Conservation (phyloP, 1,284 basidiomycete genomes). For the Caloboletus inedulis region DNA sequence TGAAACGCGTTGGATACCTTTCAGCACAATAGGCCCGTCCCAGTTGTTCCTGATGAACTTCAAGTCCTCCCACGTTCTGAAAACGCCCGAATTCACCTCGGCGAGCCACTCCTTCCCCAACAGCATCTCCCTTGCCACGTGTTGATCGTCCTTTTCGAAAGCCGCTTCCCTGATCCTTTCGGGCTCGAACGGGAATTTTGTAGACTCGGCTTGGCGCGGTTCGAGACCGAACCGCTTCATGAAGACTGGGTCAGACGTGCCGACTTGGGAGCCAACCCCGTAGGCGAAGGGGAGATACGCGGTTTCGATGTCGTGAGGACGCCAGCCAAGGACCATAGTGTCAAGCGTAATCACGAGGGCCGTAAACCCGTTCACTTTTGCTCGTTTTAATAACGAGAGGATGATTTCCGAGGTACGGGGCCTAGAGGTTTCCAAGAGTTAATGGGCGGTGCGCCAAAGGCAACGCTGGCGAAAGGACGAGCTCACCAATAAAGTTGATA, state of each 20-base stretch:
- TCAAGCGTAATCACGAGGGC: slow-evolving; percentile 54
- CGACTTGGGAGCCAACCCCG: slow-evolving; percentile 44
- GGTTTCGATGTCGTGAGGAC: slow-evolving; percentile 46
- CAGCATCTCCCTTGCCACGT: slow-evolving; percentile 36
- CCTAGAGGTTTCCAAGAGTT: slow-evolving; percentile 31
- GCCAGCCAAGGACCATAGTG: slow-evolving; percentile 48
- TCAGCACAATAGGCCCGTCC: slow-evolving; percentile 70
- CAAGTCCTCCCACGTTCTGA: slow-evolving; percentile 64
- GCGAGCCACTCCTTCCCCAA: slow-evolving; percentile 56
- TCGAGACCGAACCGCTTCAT: slow-evolving; percentile 40
- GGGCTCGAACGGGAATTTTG: slow-evolving; percentile 57
- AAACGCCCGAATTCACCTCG: slow-evolving; percentile 58
- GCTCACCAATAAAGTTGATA: slow-evolving; percentile 61
- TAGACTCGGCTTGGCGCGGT: slow-evolving; percentile 29
- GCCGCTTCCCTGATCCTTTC: slow-evolving; percentile 37
- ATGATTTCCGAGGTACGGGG: slow-evolving; percentile 46
- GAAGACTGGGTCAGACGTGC: slow-evolving; percentile 52
- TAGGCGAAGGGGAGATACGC: slow-evolving; percentile 37
- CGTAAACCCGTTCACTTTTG: slow-evolving; percentile 49
- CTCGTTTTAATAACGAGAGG: slow-evolving; percentile 47
- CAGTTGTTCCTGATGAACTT: slow-evolving; percentile 62
- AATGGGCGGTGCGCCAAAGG: background rate
- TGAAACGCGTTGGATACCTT: slow-evolving; percentile 61
- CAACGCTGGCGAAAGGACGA: background rate
- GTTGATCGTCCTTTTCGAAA: slow-evolving; percentile 44